Conservation (phyloP, 345 rosid species). For the Nasturtium officinale region DNA sequence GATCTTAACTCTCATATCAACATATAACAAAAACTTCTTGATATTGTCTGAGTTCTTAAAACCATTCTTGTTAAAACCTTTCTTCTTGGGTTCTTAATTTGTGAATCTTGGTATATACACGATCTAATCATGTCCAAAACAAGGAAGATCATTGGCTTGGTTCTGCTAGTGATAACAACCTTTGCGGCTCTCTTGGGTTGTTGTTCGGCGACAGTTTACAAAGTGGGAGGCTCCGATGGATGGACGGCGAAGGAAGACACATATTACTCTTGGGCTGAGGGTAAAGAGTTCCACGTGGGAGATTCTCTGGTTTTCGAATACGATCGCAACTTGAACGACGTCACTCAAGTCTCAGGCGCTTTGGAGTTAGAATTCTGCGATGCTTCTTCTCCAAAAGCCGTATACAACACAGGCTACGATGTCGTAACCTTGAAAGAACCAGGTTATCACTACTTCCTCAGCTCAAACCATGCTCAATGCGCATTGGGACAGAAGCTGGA, state of each 20-base stretch:
- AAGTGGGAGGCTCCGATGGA: conserved; percentile 6
- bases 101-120: too few species aligned
- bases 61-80: too few species aligned
- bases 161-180: not conserved
- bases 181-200: not conserved
- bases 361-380: not conserved
- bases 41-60: not conserved
- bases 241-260: not conserved
- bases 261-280: not conserved
- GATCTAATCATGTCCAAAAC: not conserved
- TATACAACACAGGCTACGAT: conserved; percentile 5
- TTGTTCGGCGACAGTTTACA: not conserved
- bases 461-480: not conserved
- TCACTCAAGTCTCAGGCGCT: not conserved
- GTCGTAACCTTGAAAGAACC: not conserved
- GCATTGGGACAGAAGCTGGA: not conserved
- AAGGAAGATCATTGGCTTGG: not conserved
- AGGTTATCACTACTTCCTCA: not conserved
- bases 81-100: not conserved
- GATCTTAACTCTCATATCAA: not conserved
- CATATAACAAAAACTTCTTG: too few species aligned
- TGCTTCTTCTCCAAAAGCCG: not conserved
- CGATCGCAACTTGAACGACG: not conserved
- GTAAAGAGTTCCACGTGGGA: not conserved
- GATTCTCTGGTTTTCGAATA: not conserved